phyloP scores from a whole-genome alignment of 306 rosid species.

The Astragalus glycyphyllos region DNA sequence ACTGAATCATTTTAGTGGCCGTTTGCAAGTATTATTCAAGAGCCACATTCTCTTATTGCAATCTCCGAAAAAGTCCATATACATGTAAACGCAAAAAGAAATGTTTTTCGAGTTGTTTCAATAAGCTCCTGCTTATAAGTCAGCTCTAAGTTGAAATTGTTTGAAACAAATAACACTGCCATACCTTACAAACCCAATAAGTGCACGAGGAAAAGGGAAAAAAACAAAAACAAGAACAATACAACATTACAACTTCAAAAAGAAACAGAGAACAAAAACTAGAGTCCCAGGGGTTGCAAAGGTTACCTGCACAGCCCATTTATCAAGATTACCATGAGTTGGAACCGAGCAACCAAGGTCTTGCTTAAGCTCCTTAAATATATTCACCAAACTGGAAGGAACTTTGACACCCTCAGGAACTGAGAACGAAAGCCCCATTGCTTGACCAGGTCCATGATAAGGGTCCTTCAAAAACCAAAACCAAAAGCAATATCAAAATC shows the following conservation, averaged over 20 bases:
- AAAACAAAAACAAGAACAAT: neutral
- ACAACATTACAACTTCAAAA: neutral
- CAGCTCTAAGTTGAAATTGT: neutral
- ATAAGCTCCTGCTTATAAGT: neutral
- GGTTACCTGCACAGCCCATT: slow-evolving; percentile 91
- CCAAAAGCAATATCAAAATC: neutral
- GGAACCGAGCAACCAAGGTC: slow-evolving; percentile 93
- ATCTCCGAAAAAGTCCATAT: neutral
- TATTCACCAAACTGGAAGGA: slow-evolving; percentile 86
- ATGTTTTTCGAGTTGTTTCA: neutral
- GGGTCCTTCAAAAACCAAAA: slow-evolving; percentile 68
- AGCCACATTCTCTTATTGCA: slow-evolving; percentile 4
- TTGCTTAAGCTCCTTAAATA: slow-evolving; percentile 81
- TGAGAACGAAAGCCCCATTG: slow-evolving; percentile 98
- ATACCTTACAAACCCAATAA: neutral
- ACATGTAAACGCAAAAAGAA: neutral
- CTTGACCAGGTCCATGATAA: slow-evolving; percentile 97
- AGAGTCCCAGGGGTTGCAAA: neutral
- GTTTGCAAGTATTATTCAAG: slow-evolving; percentile 2
- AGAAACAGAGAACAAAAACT: neutral
- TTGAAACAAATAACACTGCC: neutral
- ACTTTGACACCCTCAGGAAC: slow-evolving; percentile 89
- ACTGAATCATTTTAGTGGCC: neutral
- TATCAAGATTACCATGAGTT: slow-evolving; percentile 78
- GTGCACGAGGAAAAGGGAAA: neutral